These are phyloP conservation scores for Monosporozyma unispora DNA, from an alignment of 805 yeast genomes.

Conservation along the genomic window DNA sequence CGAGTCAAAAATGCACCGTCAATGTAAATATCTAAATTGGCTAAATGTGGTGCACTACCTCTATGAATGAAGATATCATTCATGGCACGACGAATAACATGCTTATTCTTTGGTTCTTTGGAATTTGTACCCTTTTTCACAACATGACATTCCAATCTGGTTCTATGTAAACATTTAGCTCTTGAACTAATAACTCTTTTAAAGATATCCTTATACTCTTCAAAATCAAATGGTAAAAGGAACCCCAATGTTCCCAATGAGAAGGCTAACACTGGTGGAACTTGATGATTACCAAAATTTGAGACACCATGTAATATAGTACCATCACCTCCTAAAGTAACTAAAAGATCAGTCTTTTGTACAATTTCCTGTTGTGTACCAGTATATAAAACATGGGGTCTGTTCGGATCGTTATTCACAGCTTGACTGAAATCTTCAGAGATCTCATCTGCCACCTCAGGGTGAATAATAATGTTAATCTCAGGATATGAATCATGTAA, in stretches of 20 bases:
- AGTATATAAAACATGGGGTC: slow-evolving; percentile 42
- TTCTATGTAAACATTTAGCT: slow-evolving; percentile 65
- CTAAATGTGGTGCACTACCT: slow-evolving; percentile 79
- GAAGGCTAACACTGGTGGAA: slow-evolving; percentile 84
- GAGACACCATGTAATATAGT: slow-evolving; percentile 81
- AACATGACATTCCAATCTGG: slow-evolving; percentile 71
- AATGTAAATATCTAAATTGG: slow-evolving; percentile 74
- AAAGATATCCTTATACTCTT: slow-evolving; percentile 51
- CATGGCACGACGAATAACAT: slow-evolving; percentile 55
- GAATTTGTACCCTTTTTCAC: slow-evolving; percentile 22
- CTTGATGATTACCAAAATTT: slow-evolving; percentile 55
- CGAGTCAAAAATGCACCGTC: slow-evolving; percentile 80
- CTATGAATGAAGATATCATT: slow-evolving; percentile 85
- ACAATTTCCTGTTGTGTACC: slow-evolving; percentile 52
- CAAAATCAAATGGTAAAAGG: slow-evolving; percentile 75
- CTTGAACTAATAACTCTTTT: slow-evolving; percentile 55
- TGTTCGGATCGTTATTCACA: slow-evolving; percentile 21
- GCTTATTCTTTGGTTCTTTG: background rate
- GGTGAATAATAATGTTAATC: slow-evolving; percentile 68
- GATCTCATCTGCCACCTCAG: slow-evolving; percentile 67
- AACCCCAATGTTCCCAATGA: slow-evolving; percentile 90
- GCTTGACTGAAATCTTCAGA: slow-evolving; percentile 21
- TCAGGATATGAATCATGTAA: slow-evolving; percentile 55
- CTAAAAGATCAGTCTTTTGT: slow-evolving; percentile 64
- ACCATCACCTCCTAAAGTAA: slow-evolving; percentile 95